Base-by-base conservation (phyloP, 129 eudicot species). In the Artemisia tridentata region DNA sequence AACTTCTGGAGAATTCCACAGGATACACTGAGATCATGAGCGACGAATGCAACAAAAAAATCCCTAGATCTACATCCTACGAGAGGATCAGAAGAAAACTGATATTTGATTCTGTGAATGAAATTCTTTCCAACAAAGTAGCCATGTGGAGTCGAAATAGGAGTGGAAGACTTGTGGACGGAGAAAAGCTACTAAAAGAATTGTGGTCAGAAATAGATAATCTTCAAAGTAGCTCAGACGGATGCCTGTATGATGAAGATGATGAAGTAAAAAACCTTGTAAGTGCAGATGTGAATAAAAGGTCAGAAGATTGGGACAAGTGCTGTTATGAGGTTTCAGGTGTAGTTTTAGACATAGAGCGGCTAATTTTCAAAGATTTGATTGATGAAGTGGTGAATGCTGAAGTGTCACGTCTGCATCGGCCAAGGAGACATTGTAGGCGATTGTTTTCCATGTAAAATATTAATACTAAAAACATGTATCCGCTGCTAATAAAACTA, bases 361-460 rank as follows among this genome's bases (percentile, higher is more conserved):
- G 97, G 21, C 76, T 79, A 43, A 88, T 95, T 29, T 90, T 90
- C 70, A 95, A 90, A 76, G 97, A 95, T 78, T 84, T 90, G 77
- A 86, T 95, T 12, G 69, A 70, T 18, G 97, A 90, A 75, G 80
- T 88, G 20, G 79, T 88, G 34, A 81, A 71, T 69, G 91, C 80
- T 65, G 86, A 80, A 23, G 78, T 41, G 21, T 57, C 74, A 6
- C 72, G 70, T 25, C 51, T 63, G 21, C 82, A 61, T 69, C 77
- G 65, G 68, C 71, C 83, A 21, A 23, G 62, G 41, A 74, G 78
- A 76, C 78, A 43, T 15, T 63, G 82, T 81, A 83, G 78, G 52
- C 63, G 78, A 65, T 76, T 85, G 63, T 84, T 84, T 75, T 51
- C 63, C 54, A 65, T 75, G 69, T 80, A 81, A 78, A 53, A 17